Evolutionary conservation across 345 rosid genomes (phyloP), one percentile per base, ranked within the genome.

Genomic region (Kandelia obovata): DNA sequence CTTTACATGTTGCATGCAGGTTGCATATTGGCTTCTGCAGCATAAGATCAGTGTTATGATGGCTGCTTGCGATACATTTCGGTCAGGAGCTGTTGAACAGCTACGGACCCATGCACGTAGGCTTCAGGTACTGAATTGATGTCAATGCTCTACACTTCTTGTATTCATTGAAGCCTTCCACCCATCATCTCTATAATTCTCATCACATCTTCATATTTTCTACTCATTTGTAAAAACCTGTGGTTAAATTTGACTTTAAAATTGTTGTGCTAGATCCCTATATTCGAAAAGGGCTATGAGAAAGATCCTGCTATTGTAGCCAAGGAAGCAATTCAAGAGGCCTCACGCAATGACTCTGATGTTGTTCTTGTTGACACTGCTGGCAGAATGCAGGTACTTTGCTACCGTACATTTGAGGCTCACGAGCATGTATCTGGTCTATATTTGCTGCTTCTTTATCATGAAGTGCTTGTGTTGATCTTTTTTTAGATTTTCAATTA

Each of bases 51-150:
- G 83, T 59, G 98, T 90, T 64, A 92, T 90, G 99, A 95, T 95
- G 97, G 99, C 99, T 79, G 99, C 99, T 43, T 95, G 98, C 68
- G 99, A 95, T 79, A 95, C 99, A 69, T 95, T 95, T 80, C 87
- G 99, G 31, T 86, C 99, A 51, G 99, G 99, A 73, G 99, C 98
- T 76, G 98, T 96, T 74, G 99, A 96, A 81, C 99, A 96, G 80
- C 77, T 96, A 71, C 75, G 98, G 51, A 92, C 96, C 61, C 99
- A 96, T 83, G 99, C 98, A 69, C 96, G 98, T 52, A 90, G 99
- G 73, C 82, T 96, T 51, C 96, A 96, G 96, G 98, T 93, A 79
- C 51, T 16, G 56, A 53, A 31, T 64, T 70, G 37, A 34, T 56
- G 39, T 31, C 47, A 31, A 19, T 56, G 59, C 59, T 56, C 5